These are phyloP conservation scores for Clitocybe nebularis DNA, from an alignment of 1,284 basidiomycete species.

Conservation along the genomic window DNA sequence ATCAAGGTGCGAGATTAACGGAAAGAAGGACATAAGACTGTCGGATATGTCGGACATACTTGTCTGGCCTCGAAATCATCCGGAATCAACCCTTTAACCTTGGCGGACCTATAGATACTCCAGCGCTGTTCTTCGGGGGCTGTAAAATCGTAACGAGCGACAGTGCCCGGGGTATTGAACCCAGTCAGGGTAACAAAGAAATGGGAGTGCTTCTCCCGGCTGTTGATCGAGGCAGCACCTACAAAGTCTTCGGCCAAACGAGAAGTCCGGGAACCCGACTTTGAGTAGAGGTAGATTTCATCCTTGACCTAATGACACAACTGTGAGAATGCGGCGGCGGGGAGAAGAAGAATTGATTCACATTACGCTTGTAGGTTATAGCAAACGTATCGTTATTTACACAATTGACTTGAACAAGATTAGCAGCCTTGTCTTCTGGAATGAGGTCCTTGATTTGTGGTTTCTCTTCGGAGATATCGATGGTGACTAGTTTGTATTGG, in stretches of 20 bases:
- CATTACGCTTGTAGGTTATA: conserved; percentile 73
- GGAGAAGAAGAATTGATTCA: conserved; percentile 27
- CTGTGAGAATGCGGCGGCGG: background rate
- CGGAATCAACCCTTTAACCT: conserved; percentile 62
- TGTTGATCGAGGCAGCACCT: conserved; percentile 57
- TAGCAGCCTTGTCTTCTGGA: conserved; percentile 66
- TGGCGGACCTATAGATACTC: conserved; percentile 57
- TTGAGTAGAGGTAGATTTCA: conserved; percentile 73
- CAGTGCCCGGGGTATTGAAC: conserved; percentile 73
- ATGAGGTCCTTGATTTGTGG: conserved; percentile 59
- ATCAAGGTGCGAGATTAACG: background rate
- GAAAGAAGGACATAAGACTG: background rate
- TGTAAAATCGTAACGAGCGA: conserved; percentile 60
- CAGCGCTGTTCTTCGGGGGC: conserved; percentile 46
- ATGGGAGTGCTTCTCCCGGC: conserved; percentile 55
- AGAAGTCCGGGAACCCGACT: conserved; percentile 52
- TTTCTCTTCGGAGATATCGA: conserved; percentile 57
- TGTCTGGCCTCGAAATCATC: conserved; percentile 75
- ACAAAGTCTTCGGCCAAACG: conserved; percentile 69
- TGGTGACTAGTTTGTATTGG: conserved; percentile 61
- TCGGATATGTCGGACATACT: conserved; percentile 25
- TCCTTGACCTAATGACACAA: conserved; percentile 61
- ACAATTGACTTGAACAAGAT: conserved; percentile 48
- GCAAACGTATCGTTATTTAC: conserved; percentile 60
- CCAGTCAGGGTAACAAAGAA: conserved; percentile 69